phyloP scores from a whole-genome alignment of 805 yeast species.

The Teunomyces funiuensis region DNA sequence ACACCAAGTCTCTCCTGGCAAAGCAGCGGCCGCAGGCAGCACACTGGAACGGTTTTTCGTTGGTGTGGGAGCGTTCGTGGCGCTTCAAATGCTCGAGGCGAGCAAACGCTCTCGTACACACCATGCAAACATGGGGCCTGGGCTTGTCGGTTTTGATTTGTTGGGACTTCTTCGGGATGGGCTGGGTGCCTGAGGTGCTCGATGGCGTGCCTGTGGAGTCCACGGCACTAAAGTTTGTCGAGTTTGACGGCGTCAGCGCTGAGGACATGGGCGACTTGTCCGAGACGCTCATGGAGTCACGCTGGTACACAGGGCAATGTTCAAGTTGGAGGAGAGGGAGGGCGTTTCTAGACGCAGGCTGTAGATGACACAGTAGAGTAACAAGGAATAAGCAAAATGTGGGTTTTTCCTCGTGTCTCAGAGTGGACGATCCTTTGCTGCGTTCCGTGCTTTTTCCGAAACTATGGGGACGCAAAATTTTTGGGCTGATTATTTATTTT shows the following conservation, averaged over 20 bases:
- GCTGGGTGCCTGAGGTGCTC: slow-evolving; percentile 39
- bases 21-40: slow-evolving; percentile 95
- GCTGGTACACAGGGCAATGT: not conserved
- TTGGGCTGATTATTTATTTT: slow-evolving; percentile 5
- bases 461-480: slow-evolving; percentile 6
- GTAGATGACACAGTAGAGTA: not conserved
- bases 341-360: not conserved
- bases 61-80: slow-evolving; percentile 87
- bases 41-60: slow-evolving; percentile 90
- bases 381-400: too few relatives aligned
- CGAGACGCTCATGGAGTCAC: slow-evolving; percentile 11
- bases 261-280: slow-evolving; percentile 12
- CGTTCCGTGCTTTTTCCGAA: slow-evolving; percentile 5
- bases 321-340: not conserved
- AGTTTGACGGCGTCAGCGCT: slow-evolving; percentile 11
- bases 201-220: slow-evolving; percentile 5
- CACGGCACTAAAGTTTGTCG: slow-evolving; percentile 5
- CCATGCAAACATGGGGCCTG: slow-evolving; percentile 84
- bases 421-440: slow-evolving; percentile 2
- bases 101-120: slow-evolving; percentile 95
- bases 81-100: slow-evolving; percentile 90
- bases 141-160: slow-evolving; percentile 89
- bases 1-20: slow-evolving; percentile 83
- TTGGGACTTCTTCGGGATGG: slow-evolving; percentile 84
- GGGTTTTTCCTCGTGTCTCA: not conserved